Evolutionary conservation across 2,329 filamentous ascomycete genomes (phyloP).

Genomic region (Talaromyces sp.): DNA sequence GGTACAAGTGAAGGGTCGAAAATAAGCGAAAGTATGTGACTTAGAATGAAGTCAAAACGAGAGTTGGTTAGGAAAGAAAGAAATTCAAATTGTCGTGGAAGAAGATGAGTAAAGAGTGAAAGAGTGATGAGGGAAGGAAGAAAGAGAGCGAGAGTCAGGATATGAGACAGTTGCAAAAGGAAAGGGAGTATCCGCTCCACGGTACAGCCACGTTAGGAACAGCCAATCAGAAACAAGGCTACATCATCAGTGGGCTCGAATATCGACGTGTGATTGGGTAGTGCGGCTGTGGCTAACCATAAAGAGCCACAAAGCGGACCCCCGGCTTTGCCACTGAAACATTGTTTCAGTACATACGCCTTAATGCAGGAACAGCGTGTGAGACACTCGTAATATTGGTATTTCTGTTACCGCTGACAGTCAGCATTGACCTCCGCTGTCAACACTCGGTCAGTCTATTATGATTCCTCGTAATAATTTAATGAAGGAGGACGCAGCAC

Average conservation of each 20-base stretch:
- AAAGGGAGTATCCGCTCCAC: conserved; percentile 1
- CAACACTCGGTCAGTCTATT: no score
- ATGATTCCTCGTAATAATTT: no score
- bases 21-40: conserved; percentile 15
- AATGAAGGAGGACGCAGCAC: neutral
- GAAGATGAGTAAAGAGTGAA: neutral
- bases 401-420: neutral
- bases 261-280: neutral
- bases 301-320: conserved; percentile 5
- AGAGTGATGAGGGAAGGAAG: neutral
- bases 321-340: conserved; percentile 5
- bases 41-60: neutral
- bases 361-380: neutral
- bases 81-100: neutral
- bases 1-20: conserved; percentile 14
- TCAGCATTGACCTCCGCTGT: neutral
- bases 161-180: neutral
- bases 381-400: conserved; percentile 3
- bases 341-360: neutral
- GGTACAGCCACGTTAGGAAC: neutral
- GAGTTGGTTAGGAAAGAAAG: neutral
- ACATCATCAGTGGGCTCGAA: neutral
- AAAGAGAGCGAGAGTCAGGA: neutral
- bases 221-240: neutral
- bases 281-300: conserved; percentile 1